phyloP scores from a whole-genome alignment of 73 alveolate species.

The Blepharisma stoltei region DNA sequence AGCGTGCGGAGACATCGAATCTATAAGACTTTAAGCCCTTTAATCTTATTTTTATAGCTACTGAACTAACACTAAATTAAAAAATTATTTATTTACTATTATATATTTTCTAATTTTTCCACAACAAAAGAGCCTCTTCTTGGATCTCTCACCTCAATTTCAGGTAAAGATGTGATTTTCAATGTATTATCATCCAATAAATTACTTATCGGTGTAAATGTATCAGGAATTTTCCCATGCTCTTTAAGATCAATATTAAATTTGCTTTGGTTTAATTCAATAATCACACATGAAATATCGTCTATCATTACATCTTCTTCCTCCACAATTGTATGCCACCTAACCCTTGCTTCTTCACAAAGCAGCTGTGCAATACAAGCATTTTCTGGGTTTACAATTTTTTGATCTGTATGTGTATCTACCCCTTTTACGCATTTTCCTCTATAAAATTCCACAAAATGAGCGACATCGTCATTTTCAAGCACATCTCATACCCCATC shows the following conservation, averaged over 20 bases:
- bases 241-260: not conserved
- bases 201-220: not conserved
- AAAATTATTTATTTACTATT: no score
- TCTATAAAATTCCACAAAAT: conserved; percentile 2
- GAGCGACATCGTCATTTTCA: conserved; percentile 30
- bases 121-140: conserved; percentile 28
- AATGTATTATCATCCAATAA: not conserved
- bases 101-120: not conserved
- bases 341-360: conserved; percentile 21
- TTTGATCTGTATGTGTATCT: not conserved
- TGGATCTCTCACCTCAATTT: conserved; percentile 13
- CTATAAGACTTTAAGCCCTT: no score
- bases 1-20: no score
- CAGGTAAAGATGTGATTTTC: conserved; percentile 3
- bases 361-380: conserved; percentile 25
- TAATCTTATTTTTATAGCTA: no score
- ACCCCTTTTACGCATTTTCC: not conserved
- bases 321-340: conserved; percentile 1
- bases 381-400: not conserved
- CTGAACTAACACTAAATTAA: no score
- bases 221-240: not conserved
- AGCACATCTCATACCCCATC: conserved; percentile 37
- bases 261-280: not conserved
- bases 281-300: conserved; percentile 44
- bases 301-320: conserved; percentile 54